These are phyloP conservation scores for Boechera retrofracta DNA, from an alignment of 345 rosid genomes.

Conservation along the genomic window DNA sequence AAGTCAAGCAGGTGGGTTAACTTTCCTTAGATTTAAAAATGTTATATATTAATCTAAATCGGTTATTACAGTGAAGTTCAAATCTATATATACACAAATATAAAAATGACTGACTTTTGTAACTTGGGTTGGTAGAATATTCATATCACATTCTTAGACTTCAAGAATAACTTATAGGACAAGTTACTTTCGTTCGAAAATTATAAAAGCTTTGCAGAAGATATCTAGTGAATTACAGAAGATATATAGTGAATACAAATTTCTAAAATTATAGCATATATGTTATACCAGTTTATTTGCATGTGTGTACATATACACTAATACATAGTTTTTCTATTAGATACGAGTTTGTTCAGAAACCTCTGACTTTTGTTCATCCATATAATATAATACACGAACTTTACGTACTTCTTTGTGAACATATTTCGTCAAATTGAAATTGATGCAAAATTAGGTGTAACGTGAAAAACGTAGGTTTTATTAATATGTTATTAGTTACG, in stretches of 20 bases:
- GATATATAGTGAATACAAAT: not conserved
- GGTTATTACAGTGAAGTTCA: not conserved
- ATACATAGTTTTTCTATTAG: not conserved
- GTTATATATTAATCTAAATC: not conserved
- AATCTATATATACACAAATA: not conserved
- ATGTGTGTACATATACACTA: not conserved
- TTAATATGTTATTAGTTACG: conserved; percentile 34
- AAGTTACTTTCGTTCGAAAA: conserved; percentile 14
- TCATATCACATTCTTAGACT: conserved; percentile 5
- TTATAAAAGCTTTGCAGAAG: conserved; percentile 5
- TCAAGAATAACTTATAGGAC: conserved; percentile 28
- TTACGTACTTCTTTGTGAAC: not conserved
- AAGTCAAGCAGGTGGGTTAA: conserved; percentile 45
- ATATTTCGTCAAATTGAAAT: conserved; percentile 24
- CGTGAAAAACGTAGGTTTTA: conserved; percentile 32
- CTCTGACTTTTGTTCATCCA: conserved; percentile 27
- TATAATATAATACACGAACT: conserved; percentile 3
- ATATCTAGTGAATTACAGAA: too few species aligned
- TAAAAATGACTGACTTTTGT: not conserved
- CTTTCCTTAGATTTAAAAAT: conserved; percentile 24
- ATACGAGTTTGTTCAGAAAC: conserved; percentile 16
- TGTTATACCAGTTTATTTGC: not conserved
- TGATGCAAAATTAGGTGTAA: conserved; percentile 16
- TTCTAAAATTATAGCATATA: not conserved
- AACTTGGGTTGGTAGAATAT: conserved; percentile 26